Base-by-base conservation (phyloP, 257 asterid genomes). In the Nicotiana tomentosiformis region DNA sequence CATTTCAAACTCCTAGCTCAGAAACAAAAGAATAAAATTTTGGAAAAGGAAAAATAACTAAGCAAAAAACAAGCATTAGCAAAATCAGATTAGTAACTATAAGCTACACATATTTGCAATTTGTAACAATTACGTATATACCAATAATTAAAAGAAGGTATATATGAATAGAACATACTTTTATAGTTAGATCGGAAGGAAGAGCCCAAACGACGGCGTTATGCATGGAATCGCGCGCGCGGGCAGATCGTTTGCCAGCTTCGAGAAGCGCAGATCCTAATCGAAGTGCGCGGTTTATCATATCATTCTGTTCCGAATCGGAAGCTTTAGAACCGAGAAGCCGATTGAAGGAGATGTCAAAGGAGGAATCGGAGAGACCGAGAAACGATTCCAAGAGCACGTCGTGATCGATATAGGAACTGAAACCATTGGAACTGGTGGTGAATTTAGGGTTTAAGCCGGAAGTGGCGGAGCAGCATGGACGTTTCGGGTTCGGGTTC, bases 161-260 rank as follows among this genome's bases (percentile, higher is more conserved):
- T 7, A 1, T 14, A 18, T 61, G 69, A 29, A 14, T 7, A 16
- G 16, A 35, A 43, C 56, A 20, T 66, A 92, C 98, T 86, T 92
- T 91, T 78, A 93, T 86, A 33, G 98, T 93, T 87, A 95, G 94
- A 89, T 95, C 96, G 66, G 90, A 77, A 17, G 96, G 91, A 55
- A 95, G 89, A 17, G 90, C 85, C 98, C 98, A 95, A 87, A 84
- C 91, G 86, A 80, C 79, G 16, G 89, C 91, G 90, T 95, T 93
- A 82, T 93, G 98, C 86, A 83, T 29, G 78, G 94, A 87, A 82
- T 88, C 91, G 76, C 90, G 91, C 82, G 87, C 90, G 83, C 98
- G 87, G 57, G 93, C 88, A 60, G 98, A 89, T 81, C 93, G 91
- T 15, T 88, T 90, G 62, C 93, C 95, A 30, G 96, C 98, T 83